Conservation (phyloP, 495 filamentous ascomycete species). For the Aspergillus ellipticus region DNA sequence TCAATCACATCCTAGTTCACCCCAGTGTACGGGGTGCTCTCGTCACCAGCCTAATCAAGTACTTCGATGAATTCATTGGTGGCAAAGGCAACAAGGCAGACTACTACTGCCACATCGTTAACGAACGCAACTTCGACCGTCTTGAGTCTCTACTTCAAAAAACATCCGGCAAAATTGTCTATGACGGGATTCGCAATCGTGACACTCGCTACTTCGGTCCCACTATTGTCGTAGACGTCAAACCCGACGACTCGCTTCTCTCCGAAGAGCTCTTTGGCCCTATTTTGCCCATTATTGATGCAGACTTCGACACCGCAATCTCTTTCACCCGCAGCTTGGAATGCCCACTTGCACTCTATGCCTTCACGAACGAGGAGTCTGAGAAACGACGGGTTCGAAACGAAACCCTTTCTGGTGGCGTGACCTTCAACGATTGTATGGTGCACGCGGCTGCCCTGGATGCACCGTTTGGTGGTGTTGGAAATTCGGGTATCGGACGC, state of each 20-base stretch:
- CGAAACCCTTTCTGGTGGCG: slow-evolving; percentile 11
- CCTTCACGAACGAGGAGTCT: slow-evolving; percentile 6
- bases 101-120: slow-evolving; percentile 73
- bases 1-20: slow-evolving; percentile 81
- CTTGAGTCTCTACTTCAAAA: slow-evolving; percentile 72
- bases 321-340: background rate
- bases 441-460: slow-evolving; percentile 7
- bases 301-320: slow-evolving; percentile 8
- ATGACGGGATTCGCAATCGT: slow-evolving; percentile 69
- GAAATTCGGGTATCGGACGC: slow-evolving; percentile 9
- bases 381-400: slow-evolving; percentile 2
- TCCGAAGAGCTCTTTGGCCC: slow-evolving; percentile 81
- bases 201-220: slow-evolving; percentile 68
- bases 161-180: slow-evolving; percentile 67
- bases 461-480: slow-evolving; percentile 15
- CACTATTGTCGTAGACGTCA: slow-evolving; percentile 69
- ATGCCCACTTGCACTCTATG: slow-evolving; percentile 8
- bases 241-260: slow-evolving; percentile 64
- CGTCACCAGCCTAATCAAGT: slow-evolving; percentile 29
- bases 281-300: slow-evolving; percentile 62
- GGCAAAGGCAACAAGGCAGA: slow-evolving; percentile 44
- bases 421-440: slow-evolving; percentile 11
- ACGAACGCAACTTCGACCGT: slow-evolving; percentile 69
- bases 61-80: background rate
- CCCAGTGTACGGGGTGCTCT: slow-evolving; percentile 62